Conservation (phyloP, 768 basidiomycete species). For the Boletus insuetus region DNA sequence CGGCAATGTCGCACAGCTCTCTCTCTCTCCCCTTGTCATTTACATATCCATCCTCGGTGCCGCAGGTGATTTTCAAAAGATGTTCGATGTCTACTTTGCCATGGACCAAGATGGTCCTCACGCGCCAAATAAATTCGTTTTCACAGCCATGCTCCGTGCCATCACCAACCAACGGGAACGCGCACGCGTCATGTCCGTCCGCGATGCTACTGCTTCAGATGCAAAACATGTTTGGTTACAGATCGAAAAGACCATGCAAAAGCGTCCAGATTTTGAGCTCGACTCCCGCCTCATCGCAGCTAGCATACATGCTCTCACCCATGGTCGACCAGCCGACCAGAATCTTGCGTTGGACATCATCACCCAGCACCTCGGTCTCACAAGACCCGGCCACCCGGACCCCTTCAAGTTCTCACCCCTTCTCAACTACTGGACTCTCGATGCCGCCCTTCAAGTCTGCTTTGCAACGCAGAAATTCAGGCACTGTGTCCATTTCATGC, state of each 20-base stretch:
- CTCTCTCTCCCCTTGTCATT: constrained; percentile 44
- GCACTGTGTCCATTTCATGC: constrained; percentile 54
- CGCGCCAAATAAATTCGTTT: constrained; percentile 59
- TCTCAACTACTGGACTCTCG: constrained; percentile 48
- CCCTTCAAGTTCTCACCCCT: constrained; percentile 37
- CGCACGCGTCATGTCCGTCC: constrained; percentile 20
- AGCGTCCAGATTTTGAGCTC: constrained; percentile 43
- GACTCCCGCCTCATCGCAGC: constrained; percentile 54
- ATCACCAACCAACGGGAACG: constrained; percentile 26
- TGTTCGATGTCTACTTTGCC: constrained; percentile 74
- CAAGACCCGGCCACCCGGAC: constrained; percentile 41
- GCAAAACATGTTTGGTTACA: constrained; percentile 72
- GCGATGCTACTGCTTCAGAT: constrained; percentile 53
- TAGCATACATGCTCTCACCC: constrained; percentile 53
- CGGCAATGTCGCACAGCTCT: constrained; percentile 44
- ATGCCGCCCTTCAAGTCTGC: constrained; percentile 56
- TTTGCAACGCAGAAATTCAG: constrained; percentile 44
- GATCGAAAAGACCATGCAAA: constrained; percentile 51
- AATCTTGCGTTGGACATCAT: constrained; percentile 65
- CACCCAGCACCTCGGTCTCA: constrained; percentile 61
- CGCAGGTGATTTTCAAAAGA: constrained; percentile 55
- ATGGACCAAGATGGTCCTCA: constrained; percentile 62
- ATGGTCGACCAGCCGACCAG: constrained; percentile 57
- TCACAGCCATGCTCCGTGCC: constrained; percentile 63
- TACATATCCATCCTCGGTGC: constrained; percentile 70